Evolutionary conservation across 805 yeast genomes (phyloP).

Genomic region (Candida gorgasii): DNA sequence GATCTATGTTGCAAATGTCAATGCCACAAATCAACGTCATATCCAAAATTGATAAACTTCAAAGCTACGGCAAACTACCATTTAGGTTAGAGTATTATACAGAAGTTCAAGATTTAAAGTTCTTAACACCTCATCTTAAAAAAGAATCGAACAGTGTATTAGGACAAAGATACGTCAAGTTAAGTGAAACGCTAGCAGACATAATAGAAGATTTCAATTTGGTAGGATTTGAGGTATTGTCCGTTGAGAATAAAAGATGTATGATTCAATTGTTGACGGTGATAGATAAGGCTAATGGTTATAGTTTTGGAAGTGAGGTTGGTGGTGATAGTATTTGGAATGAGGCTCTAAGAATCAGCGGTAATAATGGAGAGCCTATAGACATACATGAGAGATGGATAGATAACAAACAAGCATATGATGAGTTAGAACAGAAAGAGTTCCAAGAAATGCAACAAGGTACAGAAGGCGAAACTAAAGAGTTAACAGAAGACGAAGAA

Average conservation of each 20-base stretch:
- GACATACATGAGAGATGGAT: conserved; percentile 97
- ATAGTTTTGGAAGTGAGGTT: conserved; percentile 89
- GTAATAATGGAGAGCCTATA: conserved; percentile 48
- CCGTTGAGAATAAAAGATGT: conserved; percentile 87
- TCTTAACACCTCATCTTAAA: conserved; percentile 65
- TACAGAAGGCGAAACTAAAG: conserved; percentile 31
- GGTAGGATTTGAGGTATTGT: conserved; percentile 83
- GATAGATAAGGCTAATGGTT: conserved; percentile 92
- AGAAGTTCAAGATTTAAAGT: conserved; percentile 81
- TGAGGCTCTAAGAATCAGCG: conserved; percentile 86
- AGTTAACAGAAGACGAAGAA: conserved; percentile 61
- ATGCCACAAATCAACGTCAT: conserved; percentile 92
- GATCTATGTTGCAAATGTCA: conserved; percentile 92
- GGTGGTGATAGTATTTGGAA: conserved; percentile 99
- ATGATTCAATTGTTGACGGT: conserved; percentile 80
- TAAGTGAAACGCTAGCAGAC: conserved; percentile 79
- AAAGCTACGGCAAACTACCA: conserved; percentile 77
- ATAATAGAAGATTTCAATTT: conserved; percentile 83
- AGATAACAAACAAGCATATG: conserved; percentile 77
- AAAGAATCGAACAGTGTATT: conserved; percentile 69
- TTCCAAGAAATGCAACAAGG: conserved; percentile 39
- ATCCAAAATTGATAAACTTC: conserved; percentile 83
- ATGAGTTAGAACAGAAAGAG: conserved; percentile 45
- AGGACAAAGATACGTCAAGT: conserved; percentile 59
- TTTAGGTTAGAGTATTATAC: conserved; percentile 85